Percentiles rank a stretch among this genome's conserved stretches.
Evolutionary conservation across 805 yeast genomes (phyloP).

Genomic region (Ogataea naganishii): DNA sequence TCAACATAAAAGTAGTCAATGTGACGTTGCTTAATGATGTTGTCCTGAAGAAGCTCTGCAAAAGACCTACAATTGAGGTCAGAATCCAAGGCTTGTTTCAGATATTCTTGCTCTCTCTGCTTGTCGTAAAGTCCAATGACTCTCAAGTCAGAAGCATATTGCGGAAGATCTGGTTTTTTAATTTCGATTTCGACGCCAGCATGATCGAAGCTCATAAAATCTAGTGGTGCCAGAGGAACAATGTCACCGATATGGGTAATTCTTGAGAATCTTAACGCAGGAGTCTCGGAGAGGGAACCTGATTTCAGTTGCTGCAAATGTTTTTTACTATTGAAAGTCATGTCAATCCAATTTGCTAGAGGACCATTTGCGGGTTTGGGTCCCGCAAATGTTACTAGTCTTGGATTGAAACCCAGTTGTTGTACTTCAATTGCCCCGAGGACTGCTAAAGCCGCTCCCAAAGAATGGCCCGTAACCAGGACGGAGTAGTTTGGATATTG

Average conservation of each 20-base stretch:
- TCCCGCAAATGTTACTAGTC: slow-evolving; percentile 51
- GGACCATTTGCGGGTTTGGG: slow-evolving; percentile 54
- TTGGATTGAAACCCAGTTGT: slow-evolving; percentile 43
- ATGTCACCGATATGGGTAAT: slow-evolving; percentile 50
- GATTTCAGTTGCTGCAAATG: background rate
- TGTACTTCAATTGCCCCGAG: slow-evolving; percentile 56
- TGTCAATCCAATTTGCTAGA: slow-evolving; percentile 45
- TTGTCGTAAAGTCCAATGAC: slow-evolving; percentile 12
- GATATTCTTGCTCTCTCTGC: slow-evolving; percentile 2
- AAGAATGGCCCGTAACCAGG: slow-evolving; percentile 62
- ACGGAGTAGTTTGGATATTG: slow-evolving; percentile 40
- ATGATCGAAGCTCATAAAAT: slow-evolving; percentile 27
- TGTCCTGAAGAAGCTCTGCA: too few relatives aligned
- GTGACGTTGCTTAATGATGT: too few relatives aligned
- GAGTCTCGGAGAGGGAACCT: slow-evolving; percentile 1
- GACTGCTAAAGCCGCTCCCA: slow-evolving; percentile 58
- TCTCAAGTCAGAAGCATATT: slow-evolving; percentile 8
- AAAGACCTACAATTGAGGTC: background rate
- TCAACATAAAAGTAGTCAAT: too few relatives aligned
- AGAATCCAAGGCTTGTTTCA: slow-evolving; percentile 4
- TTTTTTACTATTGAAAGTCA: slow-evolving; percentile 30
- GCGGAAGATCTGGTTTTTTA: slow-evolving; percentile 28
- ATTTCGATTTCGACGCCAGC: slow-evolving; percentile 46
- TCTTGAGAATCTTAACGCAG: slow-evolving; percentile 35
- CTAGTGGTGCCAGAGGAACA: slow-evolving; percentile 54